Conservation (phyloP, 441 rosid genomes). For the Arabidopsis hybrid region DNA sequence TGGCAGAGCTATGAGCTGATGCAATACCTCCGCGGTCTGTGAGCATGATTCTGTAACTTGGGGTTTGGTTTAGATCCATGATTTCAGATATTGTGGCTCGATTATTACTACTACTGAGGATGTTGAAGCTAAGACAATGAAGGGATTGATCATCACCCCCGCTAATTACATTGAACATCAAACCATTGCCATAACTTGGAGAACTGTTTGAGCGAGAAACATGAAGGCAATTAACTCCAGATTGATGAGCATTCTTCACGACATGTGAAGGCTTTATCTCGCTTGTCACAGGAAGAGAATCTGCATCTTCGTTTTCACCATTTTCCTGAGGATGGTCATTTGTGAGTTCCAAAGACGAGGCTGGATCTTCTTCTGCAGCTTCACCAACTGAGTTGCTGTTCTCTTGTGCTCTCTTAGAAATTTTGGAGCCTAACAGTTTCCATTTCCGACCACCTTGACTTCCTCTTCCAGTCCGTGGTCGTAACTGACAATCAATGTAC, state of each 20-base stretch:
- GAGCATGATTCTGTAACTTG: constrained; percentile 53
- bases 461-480: constrained; percentile 97
- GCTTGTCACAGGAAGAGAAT: constrained; percentile 50
- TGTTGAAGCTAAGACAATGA: constrained; percentile 59
- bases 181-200: constrained; percentile 46
- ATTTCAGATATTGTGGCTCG: constrained; percentile 41
- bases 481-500: constrained; percentile 67
- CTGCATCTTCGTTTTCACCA: constrained; percentile 39
- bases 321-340: constrained; percentile 40
- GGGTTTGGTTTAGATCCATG: constrained; percentile 45
- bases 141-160: constrained; percentile 99
- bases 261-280: constrained; percentile 72
- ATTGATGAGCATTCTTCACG: constrained; percentile 68
- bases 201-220: constrained; percentile 56
- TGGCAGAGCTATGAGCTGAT: constrained; percentile 90
- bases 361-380: constrained; percentile 45
- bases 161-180: constrained; percentile 61
- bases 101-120: constrained; percentile 17
- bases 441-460: constrained; percentile 97
- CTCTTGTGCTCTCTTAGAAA: constrained; percentile 43
- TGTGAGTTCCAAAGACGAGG: constrained; percentile 42
- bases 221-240: constrained; percentile 92
- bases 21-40: constrained; percentile 52
- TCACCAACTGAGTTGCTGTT: constrained; percentile 32
- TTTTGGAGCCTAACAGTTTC: constrained; percentile 55